Conservation (phyloP, 176 grass and related monocot species). For the Zea luxurians region DNA sequence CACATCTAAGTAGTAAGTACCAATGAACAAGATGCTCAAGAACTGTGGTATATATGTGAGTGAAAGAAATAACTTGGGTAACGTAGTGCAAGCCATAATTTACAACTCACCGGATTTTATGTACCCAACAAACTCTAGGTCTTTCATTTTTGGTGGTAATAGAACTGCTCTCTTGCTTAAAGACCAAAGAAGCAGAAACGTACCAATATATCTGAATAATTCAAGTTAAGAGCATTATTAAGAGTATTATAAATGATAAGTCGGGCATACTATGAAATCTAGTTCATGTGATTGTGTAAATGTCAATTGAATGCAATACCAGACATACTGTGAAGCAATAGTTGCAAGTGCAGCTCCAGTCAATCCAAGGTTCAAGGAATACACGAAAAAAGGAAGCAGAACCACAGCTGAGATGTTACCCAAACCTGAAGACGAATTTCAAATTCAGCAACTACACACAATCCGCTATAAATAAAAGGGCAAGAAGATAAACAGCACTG, state of each 20-base stretch:
- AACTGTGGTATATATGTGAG: constrained; percentile 16
- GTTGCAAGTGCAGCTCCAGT: constrained; percentile 22
- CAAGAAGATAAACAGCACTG: background rate
- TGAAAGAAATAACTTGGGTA: background rate
- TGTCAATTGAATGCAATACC: background rate
- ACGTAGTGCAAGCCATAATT: background rate
- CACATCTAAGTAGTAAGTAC: background rate
- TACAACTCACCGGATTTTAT: constrained; percentile 61
- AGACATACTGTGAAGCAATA: constrained; percentile 25
- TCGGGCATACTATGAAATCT: background rate
- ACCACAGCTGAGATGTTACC: constrained; percentile 25
- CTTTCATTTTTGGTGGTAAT: constrained; percentile 50
- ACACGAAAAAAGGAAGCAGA: constrained; percentile 25
- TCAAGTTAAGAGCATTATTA: background rate
- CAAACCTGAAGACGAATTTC: constrained; percentile 10
- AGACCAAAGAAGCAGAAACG: constrained; percentile 60
- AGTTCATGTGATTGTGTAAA: background rate
- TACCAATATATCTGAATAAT: constrained; percentile 41
- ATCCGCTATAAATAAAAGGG: background rate
- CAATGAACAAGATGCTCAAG: background rate
- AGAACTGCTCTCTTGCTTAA: constrained; percentile 56
- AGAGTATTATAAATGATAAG: constrained; percentile 1
- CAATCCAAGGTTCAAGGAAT: constrained; percentile 20
- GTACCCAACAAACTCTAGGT: constrained; percentile 60
- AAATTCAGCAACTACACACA: background rate